Base-by-base conservation (phyloP, 1,284 basidiomycete genomes). In the Ustilago xerochloae region DNA sequence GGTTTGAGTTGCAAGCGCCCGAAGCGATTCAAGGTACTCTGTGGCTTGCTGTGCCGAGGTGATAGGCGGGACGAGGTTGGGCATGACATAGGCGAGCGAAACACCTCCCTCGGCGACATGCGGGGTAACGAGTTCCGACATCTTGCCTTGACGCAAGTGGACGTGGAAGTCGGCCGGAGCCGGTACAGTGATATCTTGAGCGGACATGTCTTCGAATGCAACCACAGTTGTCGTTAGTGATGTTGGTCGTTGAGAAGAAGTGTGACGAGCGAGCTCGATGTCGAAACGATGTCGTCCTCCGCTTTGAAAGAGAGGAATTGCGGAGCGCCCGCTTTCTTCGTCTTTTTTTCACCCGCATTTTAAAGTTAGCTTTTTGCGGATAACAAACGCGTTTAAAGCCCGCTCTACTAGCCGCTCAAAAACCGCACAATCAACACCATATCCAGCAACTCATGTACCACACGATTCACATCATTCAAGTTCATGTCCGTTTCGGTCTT, bases 51-150 rank as follows among this genome's bases (percentile, higher is more conserved):
- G 90, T 3, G 93, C 92, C 8, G 89, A 92, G 1, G 92, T 94
- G 79, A 99, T 90, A 2, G 97, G 97, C 26, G 97, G 97, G 56
- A 90, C 90, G 43, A 97, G 89, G 85, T 99, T 99, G 65, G 97
- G 97, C 97, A 99, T 99, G 49, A 99, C 94, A 86, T 98, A 99
- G 75, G 92, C 97, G 41, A 96, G 88, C 62, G 88, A 87, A 81
- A 99, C 93, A 1, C 97, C 97, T 50, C 97, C 97, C 81, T 90
- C 86, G 26, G 89, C 88, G 55, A 99, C 92, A 87, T 98, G 95
- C 41, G 94, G 93, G 5, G 92, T 91, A 39, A 99, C 93, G 33
- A 99, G 88, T 68, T 90, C 87, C 35, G 77, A 73, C 60, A 92
- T 91, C 35, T 89, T 86, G 35, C 92, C 93, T 84, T 98, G 94